These are phyloP conservation scores for Globisporangium recalcitrans DNA, from an alignment of 352 stramenopile genomes.

Conservation along the genomic window DNA sequence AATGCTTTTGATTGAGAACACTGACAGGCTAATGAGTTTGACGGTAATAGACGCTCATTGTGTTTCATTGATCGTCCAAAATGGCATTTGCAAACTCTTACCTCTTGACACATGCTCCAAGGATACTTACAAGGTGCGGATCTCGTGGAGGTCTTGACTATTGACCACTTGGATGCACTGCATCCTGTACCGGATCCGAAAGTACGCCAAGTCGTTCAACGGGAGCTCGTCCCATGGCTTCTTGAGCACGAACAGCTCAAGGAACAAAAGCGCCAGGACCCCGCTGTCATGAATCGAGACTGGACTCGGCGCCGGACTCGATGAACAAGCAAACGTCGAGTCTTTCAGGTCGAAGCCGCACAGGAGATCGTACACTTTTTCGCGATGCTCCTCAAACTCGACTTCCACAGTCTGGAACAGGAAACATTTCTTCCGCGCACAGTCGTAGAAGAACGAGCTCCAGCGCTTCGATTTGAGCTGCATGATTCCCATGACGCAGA, in stretches of 20 bases:
- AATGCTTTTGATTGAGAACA: no score
- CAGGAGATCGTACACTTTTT: constrained; percentile 1
- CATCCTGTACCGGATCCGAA: constrained; percentile 3
- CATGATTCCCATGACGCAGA: constrained; percentile 3
- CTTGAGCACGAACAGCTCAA: constrained; percentile 5
- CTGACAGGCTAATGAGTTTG: no score
- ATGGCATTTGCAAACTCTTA: no score
- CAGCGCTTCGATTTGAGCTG: constrained; percentile 5
- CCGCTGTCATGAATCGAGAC: constrained; percentile 3
- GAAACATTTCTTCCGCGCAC: constrained; percentile 2
- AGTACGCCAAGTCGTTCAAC: neutral
- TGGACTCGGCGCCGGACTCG: neutral
- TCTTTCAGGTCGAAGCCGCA: neutral
- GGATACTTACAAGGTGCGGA: neutral
- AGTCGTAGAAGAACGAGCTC: neutral
- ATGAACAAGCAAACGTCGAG: neutral
- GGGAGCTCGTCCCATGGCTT: neutral
- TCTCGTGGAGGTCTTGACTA: constrained; percentile 6
- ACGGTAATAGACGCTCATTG: no score
- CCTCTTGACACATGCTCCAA: no score
- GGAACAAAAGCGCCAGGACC: constrained; percentile 8
- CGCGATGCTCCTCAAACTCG: constrained; percentile 4
- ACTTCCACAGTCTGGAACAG: neutral
- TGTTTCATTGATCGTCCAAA: no score
- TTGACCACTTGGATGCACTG: constrained; percentile 9